Evolutionary conservation across 352 stramenopile species (phyloP).

Genomic region (Globisporangium okanoganense): DNA sequence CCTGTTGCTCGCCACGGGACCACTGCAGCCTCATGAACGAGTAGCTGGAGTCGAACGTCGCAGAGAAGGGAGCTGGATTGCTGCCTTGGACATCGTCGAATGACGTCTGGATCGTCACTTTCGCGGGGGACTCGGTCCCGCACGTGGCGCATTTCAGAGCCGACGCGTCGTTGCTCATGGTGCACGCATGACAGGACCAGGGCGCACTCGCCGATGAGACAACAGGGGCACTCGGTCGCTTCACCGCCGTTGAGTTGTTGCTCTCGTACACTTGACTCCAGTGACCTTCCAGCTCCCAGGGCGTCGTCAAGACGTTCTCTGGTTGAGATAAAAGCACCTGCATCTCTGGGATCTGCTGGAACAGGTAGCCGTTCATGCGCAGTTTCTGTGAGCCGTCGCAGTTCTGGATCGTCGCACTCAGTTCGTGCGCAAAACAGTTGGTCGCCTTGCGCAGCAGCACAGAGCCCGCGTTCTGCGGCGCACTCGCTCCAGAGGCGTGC

Average conservation of each 20-base stretch:
- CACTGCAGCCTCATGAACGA: conserved; percentile 79
- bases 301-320: conserved; percentile 18
- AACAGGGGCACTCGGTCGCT: conserved; percentile 16
- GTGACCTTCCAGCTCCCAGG: conserved; percentile 71
- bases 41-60: conserved; percentile 45
- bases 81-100: conserved; percentile 40
- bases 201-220: conserved; percentile 23
- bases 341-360: conserved; percentile 50
- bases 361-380: conserved; percentile 58
- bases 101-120: conserved; percentile 27
- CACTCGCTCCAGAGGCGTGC: conserved; percentile 25
- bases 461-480: conserved; percentile 60
- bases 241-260: conserved; percentile 12
- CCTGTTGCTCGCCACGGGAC: conserved; percentile 79
- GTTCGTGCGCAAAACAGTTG: conserved; percentile 61
- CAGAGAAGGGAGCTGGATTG: conserved; percentile 75
- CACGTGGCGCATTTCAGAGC: conserved; percentile 71
- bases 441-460: conserved; percentile 52
- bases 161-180: conserved; percentile 64
- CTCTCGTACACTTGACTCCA: conserved; percentile 63
- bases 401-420: conserved; percentile 56
- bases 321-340: conserved; percentile 34
- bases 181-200: conserved; percentile 75
- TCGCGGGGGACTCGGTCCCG: conserved; percentile 46
- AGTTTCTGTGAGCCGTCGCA: conserved; percentile 35